Percentiles rank a stretch among this genome's conserved stretches.
Conservation (phyloP, 352 stramenopile species). For the Globisporangium rhizosaccharum region DNA sequence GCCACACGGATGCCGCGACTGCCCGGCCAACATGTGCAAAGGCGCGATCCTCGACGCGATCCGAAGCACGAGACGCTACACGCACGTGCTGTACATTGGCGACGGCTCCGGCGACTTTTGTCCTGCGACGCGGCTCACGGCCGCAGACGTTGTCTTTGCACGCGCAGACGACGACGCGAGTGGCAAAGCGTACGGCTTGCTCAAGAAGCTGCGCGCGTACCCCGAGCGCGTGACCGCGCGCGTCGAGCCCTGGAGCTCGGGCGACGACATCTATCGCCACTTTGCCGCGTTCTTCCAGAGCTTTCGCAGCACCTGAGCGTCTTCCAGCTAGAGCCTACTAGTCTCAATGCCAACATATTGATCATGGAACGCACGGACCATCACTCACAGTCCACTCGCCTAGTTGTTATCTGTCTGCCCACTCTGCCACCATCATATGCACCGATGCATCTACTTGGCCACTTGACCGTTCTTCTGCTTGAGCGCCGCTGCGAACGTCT, state of each 20-base stretch:
- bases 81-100: conserved; percentile 63
- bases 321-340: too few species aligned
- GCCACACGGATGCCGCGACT: conserved; percentile 53
- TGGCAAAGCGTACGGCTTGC: conserved; percentile 46
- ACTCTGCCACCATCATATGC: too few species aligned
- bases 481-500: conserved; percentile 33
- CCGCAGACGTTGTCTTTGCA: conserved; percentile 56
- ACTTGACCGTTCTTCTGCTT: conserved; percentile 1
- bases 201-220: conserved; percentile 39
- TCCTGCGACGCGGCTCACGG: conserved; percentile 35
- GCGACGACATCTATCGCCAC: conserved; percentile 49
- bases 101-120: conserved; percentile 74
- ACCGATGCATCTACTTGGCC: not conserved
- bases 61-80: conserved; percentile 15
- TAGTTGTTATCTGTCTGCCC: too few species aligned
- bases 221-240: conserved; percentile 27
- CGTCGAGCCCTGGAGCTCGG: conserved; percentile 58
- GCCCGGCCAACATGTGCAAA: conserved; percentile 82
- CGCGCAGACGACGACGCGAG: conserved; percentile 35
- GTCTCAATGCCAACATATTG: too few species aligned
- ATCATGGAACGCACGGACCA: not conserved
- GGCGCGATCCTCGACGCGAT: conserved; percentile 56
- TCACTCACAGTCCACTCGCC: too few species aligned
- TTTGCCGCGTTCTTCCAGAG: conserved; percentile 24
- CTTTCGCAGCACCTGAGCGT: not conserved